A percentile compares a stretch with the other conserved stretches of the same genome.
Conservation (phyloP, 495 filamentous ascomycete genomes). For the Margaritispora aquatica region DNA sequence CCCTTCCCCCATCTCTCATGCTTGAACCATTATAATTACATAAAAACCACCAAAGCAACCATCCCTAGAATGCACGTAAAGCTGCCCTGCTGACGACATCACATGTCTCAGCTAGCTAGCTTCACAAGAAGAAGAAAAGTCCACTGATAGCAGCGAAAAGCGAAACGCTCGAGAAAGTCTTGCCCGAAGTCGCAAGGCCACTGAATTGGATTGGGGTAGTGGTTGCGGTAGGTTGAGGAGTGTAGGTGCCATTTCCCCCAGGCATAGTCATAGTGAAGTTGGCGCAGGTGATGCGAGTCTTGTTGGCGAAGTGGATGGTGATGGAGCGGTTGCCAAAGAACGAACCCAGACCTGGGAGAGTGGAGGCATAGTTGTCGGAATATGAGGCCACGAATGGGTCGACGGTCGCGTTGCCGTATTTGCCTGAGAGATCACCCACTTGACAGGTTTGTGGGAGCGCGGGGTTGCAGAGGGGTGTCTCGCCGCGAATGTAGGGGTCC, state of each 20-base stretch:
- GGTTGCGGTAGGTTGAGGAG: not conserved
- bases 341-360: conserved; percentile 43
- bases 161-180: not conserved
- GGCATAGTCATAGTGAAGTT: conserved; percentile 42
- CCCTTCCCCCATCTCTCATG: not conserved
- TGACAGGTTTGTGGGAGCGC: conserved; percentile 63
- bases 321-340: conserved; percentile 79
- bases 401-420: conserved; percentile 60
- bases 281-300: conserved; percentile 64
- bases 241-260: not conserved
- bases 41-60: not conserved
- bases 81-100: too few relatives aligned
- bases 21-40: not conserved
- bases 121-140: conserved; percentile 3
- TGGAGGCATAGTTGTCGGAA: conserved; percentile 62
- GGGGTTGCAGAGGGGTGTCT: conserved; percentile 53
- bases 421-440: conserved; percentile 79
- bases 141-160: not conserved
- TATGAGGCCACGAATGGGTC: conserved; percentile 45
- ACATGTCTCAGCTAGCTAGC: too few relatives aligned
- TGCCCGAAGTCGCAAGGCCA: not conserved
- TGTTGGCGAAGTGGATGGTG: conserved; percentile 69
- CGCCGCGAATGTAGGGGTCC: conserved; percentile 43
- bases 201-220: conserved; percentile 3
- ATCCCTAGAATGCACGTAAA: too few relatives aligned